Base-by-base conservation (phyloP, 1,284 basidiomycete genomes). In the Puccinia novopanici region DNA sequence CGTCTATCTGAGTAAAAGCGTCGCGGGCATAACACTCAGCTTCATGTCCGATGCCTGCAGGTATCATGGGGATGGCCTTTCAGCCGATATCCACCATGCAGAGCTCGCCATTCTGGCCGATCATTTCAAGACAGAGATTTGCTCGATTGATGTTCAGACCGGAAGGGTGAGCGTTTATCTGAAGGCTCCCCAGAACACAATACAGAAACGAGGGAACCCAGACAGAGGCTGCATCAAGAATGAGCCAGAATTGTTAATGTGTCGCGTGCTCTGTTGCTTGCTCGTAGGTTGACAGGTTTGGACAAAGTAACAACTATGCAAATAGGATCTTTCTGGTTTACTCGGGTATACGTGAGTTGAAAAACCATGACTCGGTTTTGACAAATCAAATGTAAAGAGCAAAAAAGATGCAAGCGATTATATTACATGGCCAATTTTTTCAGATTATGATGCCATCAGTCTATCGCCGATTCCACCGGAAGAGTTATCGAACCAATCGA, bases 401-500 rank as follows among this genome's bases (percentile, higher is more conserved):
- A 52, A 52, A 19, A 3, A 34, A 0, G 45, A 13, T 34, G 40
- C 6, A 22, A 65, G 34, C 34, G 34, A 34, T 34, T 34, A 34
- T 34, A 34, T 34, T 34, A 34, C 34, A 34, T 34, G 34, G 34
- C 34, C 34, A 34, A 34, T 4, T 34, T 27, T 13, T 74, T 15
- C 82, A 87, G 87, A 96, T 86, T 98, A 97, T 86, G 95, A 98
- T 85, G 93, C 93, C 12, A 90, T 92, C 15, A 91, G 92, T 0
- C 86, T 95, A 50, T 90, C 93, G n/a, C 95, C 93, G 0, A 88
- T 89, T 84, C 87, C 88, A 3, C 90, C 91, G 67, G 91, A 92
- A 63, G 73, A 75, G 63, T 45, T 63, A 6, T 63, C 73, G 15
- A 48, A 59, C 59, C 55, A 57, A 50, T 0, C 92, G 92, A 0